Conservation (phyloP, 139 green algal genomes). For the Picochlorum sp. region DNA sequence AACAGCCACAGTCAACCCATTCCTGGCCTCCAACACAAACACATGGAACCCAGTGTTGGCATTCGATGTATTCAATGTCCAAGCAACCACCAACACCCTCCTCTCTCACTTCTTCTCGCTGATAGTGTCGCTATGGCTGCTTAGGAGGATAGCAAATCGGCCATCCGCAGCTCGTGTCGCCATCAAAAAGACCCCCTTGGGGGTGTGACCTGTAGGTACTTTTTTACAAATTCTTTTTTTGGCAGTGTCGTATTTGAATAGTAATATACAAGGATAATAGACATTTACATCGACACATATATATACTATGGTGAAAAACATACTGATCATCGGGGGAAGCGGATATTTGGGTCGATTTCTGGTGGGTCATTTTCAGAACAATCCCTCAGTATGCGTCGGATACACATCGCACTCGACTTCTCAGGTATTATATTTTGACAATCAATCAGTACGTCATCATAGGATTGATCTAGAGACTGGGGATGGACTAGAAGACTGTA, state of each 20-base stretch:
- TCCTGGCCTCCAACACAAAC: slow-evolving; percentile 51
- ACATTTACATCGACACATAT: too few relatives aligned
- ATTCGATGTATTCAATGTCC: slow-evolving; percentile 97
- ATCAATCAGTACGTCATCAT: not conserved
- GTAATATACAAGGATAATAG: too few relatives aligned
- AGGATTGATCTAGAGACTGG: slow-evolving; percentile 40
- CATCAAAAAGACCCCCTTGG: not conserved
- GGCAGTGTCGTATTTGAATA: too few relatives aligned
- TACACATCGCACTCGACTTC: slow-evolving; percentile 27
- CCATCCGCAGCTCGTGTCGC: slow-evolving; percentile 10
- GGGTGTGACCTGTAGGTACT: not conserved
- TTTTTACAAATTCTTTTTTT: not conserved
- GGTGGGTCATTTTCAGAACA: slow-evolving; percentile 20
- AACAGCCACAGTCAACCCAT: slow-evolving; percentile 80
- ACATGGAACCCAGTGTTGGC: slow-evolving; percentile 92
- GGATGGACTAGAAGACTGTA: slow-evolving; percentile 38
- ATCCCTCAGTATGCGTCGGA: slow-evolving; percentile 5
- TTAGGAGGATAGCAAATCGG: slow-evolving; percentile 41
- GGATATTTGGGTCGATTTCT: slow-evolving; percentile 55
- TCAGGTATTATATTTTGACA: not conserved
- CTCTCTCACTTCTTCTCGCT: slow-evolving; percentile 84
- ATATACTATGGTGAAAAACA: not conserved
- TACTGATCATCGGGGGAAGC: slow-evolving; percentile 32
- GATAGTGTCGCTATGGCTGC: slow-evolving; percentile 70
- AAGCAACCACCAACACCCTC: slow-evolving; percentile 89